Evolutionary conservation across 2,329 filamentous ascomycete genomes (phyloP), one percentile per base, ranked within the genome.

Genomic region (Talaromyces pinophilus): DNA sequence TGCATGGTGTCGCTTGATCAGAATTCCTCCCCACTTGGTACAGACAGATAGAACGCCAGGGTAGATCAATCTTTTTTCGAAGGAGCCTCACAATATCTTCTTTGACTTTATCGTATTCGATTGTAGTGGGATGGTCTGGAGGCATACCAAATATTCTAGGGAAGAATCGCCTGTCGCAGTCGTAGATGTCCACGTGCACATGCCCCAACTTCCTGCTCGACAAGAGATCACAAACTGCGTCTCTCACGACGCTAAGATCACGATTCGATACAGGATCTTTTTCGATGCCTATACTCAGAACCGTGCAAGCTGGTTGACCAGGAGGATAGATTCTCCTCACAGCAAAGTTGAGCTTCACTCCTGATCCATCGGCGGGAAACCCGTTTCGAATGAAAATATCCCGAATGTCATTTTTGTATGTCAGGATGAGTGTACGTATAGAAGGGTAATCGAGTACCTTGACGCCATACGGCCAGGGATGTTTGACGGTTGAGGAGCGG

Each of bases 181-280:
- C 30, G n/a, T 35, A 57, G n/a, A 57, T 57, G 52, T 57, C 54
- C n/a, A 57, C 54, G n/a, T 57, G 54, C 54, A 57, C 33, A 40
- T 11, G 22, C 33, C 35, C 22, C 6, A 57, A 25, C 6, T 33
- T 38, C 11, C 5, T 57, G 19, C 33, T 25, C 33, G 11, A 1
- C 5, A 57, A 40, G 54, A 57, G 33, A 1, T 22, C 30, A 1
- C n/a, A 15, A 33, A 57, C 33, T 25, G 54, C 54, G 11, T 57
- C 33, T 25, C 54, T 25, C 5, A 57, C 54, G 1, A 17, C 6
- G 6, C 54, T 40, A 5, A 57, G 33, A 38, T 57, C 33, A 38
- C 54, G 54, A 57, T 22, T 25, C n/a, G 33, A 8, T 10, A 57
- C 33, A 15, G 54, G 54, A 4, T 57, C 54, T 4, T 57, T 38